phyloP scores from a whole-genome alignment of 1,139 yeast species.

The Hansenula lynferdii region DNA sequence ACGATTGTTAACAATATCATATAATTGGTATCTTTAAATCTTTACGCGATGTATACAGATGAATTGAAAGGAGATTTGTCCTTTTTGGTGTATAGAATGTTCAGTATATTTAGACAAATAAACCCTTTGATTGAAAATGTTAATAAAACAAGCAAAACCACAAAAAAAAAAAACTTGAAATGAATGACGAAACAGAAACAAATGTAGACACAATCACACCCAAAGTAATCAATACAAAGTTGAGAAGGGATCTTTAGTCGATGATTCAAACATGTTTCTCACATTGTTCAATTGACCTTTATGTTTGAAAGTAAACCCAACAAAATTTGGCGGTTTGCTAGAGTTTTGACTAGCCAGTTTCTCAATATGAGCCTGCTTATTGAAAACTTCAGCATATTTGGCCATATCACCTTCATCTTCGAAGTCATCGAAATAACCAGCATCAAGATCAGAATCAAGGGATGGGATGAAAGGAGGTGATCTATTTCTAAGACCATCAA shows the following conservation, averaged over 20 bases:
- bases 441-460: constrained; percentile 94
- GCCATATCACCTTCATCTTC: constrained; percentile 97
- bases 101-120: too few species aligned
- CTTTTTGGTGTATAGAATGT: too few species aligned
- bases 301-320: constrained; percentile 96
- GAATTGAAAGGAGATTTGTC: too few species aligned
- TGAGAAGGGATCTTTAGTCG: constrained; percentile 35
- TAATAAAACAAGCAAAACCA: too few species aligned
- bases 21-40: not conserved
- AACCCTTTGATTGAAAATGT: too few species aligned
- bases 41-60: too few species aligned
- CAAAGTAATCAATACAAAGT: constrained; percentile 27
- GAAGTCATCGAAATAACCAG: constrained; percentile 98
- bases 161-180: not conserved
- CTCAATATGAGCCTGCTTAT: constrained; percentile 82
- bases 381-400: constrained; percentile 94
- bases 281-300: constrained; percentile 48
- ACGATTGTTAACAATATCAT: not conserved
- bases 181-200: not conserved
- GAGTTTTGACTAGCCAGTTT: constrained; percentile 66
- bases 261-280: constrained; percentile 32
- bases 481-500: constrained; percentile 61
- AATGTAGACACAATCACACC: not conserved
- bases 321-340: constrained; percentile 65
- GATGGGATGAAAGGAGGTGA: constrained; percentile 97